These are phyloP conservation scores for Senecio squalidus DNA, from an alignment of 140 eudicot species.

Conservation along the genomic window DNA sequence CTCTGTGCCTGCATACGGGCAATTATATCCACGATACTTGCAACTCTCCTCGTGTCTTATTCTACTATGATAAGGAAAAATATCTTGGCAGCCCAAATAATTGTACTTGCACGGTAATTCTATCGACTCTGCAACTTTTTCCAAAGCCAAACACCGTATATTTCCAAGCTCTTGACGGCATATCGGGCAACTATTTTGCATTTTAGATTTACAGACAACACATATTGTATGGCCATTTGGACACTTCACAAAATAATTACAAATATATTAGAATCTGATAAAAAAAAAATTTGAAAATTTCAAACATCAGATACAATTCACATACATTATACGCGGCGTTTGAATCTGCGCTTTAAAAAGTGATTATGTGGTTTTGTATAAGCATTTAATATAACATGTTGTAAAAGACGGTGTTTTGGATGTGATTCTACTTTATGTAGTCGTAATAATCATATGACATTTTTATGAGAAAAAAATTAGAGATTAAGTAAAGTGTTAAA, in stretches of 20 bases:
- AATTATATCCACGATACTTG: constrained; percentile 42
- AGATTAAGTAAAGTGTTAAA: too few species aligned
- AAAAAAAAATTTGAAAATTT: background rate
- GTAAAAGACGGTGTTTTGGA: background rate
- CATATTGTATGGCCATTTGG: constrained; percentile 52
- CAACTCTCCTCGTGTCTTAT: constrained; percentile 41
- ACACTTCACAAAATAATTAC: constrained; percentile 30
- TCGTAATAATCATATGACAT: background rate
- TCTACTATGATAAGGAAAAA: constrained; percentile 35
- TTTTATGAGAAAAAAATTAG: too few species aligned
- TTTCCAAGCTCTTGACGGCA: constrained; percentile 56
- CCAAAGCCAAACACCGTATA: constrained; percentile 47
- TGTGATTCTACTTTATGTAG: background rate
- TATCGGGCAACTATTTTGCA: constrained; percentile 44
- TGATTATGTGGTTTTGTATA: background rate
- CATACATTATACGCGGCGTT: background rate
- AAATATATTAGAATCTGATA: background rate
- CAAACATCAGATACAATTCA: background rate
- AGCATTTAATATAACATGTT: background rate
- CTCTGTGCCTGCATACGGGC: constrained; percentile 52
- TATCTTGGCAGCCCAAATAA: constrained; percentile 42
- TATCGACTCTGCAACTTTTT: constrained; percentile 43
- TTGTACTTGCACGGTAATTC: constrained; percentile 47
- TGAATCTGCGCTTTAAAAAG: background rate
- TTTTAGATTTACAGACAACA: constrained; percentile 35